Conservation (phyloP, 768 basidiomycete genomes). For the Mycena belliarum region DNA sequence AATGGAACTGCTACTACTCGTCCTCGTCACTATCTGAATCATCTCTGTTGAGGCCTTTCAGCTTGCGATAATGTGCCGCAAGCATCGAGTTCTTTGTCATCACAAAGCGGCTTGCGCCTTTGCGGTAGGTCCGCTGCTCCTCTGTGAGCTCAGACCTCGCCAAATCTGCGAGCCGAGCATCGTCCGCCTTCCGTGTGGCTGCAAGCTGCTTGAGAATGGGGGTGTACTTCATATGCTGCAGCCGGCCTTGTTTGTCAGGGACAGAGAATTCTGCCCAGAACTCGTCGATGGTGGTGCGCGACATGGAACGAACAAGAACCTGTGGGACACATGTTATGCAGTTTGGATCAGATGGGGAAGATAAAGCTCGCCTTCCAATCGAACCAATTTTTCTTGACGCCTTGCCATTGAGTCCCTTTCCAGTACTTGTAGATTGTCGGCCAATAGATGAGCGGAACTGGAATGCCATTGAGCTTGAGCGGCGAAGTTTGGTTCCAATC, state of each 20-base stretch:
- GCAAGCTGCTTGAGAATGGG: not conserved
- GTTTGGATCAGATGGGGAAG: not conserved
- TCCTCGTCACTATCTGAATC: not conserved
- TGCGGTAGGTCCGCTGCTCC: constrained; percentile 6
- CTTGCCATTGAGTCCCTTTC: constrained; percentile 25
- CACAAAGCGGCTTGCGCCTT: not conserved
- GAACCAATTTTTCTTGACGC: constrained; percentile 25
- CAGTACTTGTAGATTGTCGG: not conserved
- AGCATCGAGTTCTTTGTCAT: not conserved
- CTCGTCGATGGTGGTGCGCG: not conserved
- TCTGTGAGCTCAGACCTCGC: not conserved
- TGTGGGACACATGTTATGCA: not conserved
- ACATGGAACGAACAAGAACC: not conserved
- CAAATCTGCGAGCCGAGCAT: not conserved
- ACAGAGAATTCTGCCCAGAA: not conserved
- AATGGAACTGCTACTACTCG: not conserved
- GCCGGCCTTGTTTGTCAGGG: not conserved
- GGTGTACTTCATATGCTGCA: not conserved
- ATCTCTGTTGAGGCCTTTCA: not conserved
- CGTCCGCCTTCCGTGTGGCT: not conserved
- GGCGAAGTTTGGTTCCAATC: constrained; percentile 24
- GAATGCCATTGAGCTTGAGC: constrained; percentile 23
- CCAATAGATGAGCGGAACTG: not conserved
- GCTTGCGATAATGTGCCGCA: not conserved
- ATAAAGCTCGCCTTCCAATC: constrained; percentile 27